Evolutionary conservation across 441 rosid genomes (phyloP).

Genomic region (Populus hybrid): DNA sequence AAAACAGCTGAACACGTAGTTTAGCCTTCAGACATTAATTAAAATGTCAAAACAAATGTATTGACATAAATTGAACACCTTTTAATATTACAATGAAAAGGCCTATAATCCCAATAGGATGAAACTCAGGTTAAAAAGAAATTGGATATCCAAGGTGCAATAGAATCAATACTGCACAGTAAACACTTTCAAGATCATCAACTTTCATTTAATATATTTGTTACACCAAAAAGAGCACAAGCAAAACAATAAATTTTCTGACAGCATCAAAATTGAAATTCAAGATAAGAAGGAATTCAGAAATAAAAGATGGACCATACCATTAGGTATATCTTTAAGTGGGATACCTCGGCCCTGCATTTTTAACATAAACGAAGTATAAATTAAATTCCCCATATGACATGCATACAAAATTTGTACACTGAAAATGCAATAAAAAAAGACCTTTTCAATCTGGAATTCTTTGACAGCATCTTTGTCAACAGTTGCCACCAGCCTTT

Average conservation of each 20-base stretch:
- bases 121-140: not conserved
- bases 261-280: not conserved
- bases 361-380: slow-evolving; percentile 24
- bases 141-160: not conserved
- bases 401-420: not conserved
- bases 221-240: not conserved
- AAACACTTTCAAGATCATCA: not conserved
- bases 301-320: slow-evolving; percentile 37
- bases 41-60: too few relatives aligned
- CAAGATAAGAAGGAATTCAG: not conserved
- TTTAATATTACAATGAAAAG: not conserved
- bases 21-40: too few relatives aligned
- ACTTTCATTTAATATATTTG: not conserved
- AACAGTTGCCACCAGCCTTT: slow-evolving; percentile 81
- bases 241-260: not conserved
- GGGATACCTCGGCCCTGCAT: slow-evolving; percentile 87
- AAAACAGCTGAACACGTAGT: too few relatives aligned
- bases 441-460: slow-evolving; percentile 80
- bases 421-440: slow-evolving; percentile 13
- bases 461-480: slow-evolving; percentile 75
- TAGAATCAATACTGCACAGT: not conserved
- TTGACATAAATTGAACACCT: too few relatives aligned
- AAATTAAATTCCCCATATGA: slow-evolving; percentile 7
- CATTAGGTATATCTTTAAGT: slow-evolving; percentile 89
- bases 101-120: not conserved